Percentiles rank a stretch among this genome's conserved stretches.
phyloP scores from a whole-genome alignment of 2,329 filamentous ascomycete genomes.

The Pseudomassariella vexata region DNA sequence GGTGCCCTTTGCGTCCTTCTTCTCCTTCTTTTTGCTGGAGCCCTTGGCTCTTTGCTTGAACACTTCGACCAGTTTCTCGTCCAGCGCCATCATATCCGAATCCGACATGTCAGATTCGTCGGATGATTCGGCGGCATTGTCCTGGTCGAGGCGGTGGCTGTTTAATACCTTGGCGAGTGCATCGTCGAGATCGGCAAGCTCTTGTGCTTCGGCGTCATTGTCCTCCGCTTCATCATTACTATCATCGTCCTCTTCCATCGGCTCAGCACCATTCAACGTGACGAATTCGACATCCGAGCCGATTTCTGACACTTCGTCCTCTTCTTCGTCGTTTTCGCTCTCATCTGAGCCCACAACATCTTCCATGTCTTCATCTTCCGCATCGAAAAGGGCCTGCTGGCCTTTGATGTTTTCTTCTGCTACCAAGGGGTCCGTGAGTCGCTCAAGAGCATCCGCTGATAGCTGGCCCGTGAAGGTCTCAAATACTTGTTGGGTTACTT shows the following conservation, averaged over 20 bases:
- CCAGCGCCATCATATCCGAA: conserved; percentile 53
- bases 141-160: conserved; percentile 59
- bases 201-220: conserved; percentile 34
- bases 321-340: conserved; percentile 32
- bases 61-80: conserved; percentile 74
- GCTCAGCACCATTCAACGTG: conserved; percentile 31
- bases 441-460: conserved; percentile 64
- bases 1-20: conserved; percentile 79
- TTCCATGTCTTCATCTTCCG: conserved; percentile 52
- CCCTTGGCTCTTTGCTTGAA: conserved; percentile 72
- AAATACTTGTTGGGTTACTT: conserved; percentile 85
- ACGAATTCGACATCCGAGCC: conserved; percentile 37
- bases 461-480: conserved; percentile 72
- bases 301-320: conserved; percentile 31
- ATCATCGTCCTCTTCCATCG: conserved; percentile 29
- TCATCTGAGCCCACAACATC: conserved; percentile 36
- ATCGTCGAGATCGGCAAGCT: conserved; percentile 55
- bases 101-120: conserved; percentile 85
- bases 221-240: conserved; percentile 35
- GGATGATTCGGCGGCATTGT: conserved; percentile 47
- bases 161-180: conserved; percentile 74
- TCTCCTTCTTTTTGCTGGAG: conserved; percentile 71
- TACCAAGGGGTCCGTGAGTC: conserved; percentile 61
- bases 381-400: conserved; percentile 79
- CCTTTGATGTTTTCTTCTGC: conserved; percentile 78